Evolutionary conservation across 257 asterid species (phyloP), one percentile per base, ranked within the genome.

Genomic region (Pogostemon cablin): DNA sequence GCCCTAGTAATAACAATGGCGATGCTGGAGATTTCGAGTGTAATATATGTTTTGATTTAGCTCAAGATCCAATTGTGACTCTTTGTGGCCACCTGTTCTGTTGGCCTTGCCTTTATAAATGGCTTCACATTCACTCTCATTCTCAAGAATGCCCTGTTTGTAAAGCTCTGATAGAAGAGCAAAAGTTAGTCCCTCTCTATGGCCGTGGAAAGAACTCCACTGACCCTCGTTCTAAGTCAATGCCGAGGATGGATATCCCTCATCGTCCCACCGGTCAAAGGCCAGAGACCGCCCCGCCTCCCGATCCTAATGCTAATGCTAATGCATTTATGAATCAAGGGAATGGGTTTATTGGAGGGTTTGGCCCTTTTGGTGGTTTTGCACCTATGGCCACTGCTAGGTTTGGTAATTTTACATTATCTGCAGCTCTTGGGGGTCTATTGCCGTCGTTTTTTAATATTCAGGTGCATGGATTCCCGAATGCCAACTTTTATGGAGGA

Each of bases 11-110:
- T 71, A 77, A 73, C 75, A 75, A 62, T 53, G 76, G 79, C 3
- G 93, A 83, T 85, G 88, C 88, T 65, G 93, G 82, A 41, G 72
- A 88, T 82, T 88, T 88, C 49, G 95, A 86, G 83, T 88, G 95
- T 37, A 88, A 88, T 68, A 88, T 88, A 62, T 88, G 91, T 76
- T 78, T 86, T 37, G 95, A 86, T 39, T 82, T 88, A 49, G 91
- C 95, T 15, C 95, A 86, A 68, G 95, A 86, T 59, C 95, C 95
- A 0, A 83, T 88, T 34, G 85, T 88, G 38, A 88, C 95, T 0
- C 87, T 86, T 9, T 88, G 95, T 55, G 91, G 95, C 6, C 95
- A 88, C 52, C 90, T 88, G 67, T 86, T 82, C 58, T 88, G 95
- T 68, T 88, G 95, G 95, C 91, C 91, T 47, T 88, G 95, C 75